Evolutionary conservation across 1,284 basidiomycete species (phyloP).

Genomic region (Cerioporus squamosus): DNA sequence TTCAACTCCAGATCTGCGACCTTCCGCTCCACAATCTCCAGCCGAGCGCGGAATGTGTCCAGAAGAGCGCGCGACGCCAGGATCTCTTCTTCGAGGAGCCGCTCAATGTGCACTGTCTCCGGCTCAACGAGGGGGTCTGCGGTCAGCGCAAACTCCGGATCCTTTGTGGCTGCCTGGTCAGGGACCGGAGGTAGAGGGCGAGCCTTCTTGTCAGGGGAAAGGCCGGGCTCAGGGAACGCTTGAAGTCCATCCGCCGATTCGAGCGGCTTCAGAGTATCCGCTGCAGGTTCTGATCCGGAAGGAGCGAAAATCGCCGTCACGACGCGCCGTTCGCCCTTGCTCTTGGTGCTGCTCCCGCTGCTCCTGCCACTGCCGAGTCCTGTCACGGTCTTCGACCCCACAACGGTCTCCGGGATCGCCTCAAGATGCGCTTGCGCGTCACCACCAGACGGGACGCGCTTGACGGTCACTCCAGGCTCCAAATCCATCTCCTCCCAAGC

Average conservation of each 20-base stretch:
- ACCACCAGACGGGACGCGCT: conserved; percentile 28
- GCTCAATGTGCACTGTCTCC: conserved; percentile 14
- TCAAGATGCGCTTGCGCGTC: conserved; percentile 7
- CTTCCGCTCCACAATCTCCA: conserved; percentile 33
- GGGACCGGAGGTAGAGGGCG: conserved; percentile 5
- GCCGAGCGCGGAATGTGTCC: conserved; percentile 30
- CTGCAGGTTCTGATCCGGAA: background rate
- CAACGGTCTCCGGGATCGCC: conserved; percentile 11
- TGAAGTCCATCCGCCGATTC: background rate
- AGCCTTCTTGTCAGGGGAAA: background rate
- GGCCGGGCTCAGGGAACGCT: conserved; percentile 1
- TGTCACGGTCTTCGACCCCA: conserved; percentile 17
- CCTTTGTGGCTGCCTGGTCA: background rate
- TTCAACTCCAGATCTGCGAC: conserved; percentile 30
- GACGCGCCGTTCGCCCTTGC: conserved; percentile 32
- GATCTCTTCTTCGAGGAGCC: conserved; percentile 26
- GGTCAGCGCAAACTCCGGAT: background rate
- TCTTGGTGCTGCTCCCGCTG: conserved; percentile 26
- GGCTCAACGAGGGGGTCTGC: conserved; percentile 8
- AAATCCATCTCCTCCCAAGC: conserved; percentile 47
- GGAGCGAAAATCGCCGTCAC: conserved; percentile 39
- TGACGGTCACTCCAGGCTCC: conserved; percentile 41
- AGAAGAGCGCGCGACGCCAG: conserved; percentile 32
- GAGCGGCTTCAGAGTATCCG: background rate
- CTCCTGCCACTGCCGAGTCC: conserved; percentile 25